These are phyloP conservation scores for Pouteria glomerata DNA, from an alignment of 148 eudicot genomes.

Conservation along the genomic window DNA sequence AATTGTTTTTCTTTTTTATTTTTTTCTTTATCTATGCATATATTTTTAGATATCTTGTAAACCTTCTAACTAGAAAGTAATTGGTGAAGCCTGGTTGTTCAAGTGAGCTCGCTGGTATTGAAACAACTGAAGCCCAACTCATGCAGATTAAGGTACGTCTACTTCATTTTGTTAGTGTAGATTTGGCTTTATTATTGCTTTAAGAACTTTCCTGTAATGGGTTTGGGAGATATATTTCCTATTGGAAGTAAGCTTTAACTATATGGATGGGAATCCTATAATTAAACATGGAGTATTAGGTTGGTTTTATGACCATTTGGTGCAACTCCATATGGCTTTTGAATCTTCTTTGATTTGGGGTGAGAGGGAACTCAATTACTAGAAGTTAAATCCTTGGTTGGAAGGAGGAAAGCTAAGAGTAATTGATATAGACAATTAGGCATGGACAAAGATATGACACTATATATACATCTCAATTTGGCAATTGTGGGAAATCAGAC, in stretches of 20 bases:
- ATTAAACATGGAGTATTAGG: not conserved
- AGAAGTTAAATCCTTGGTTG: not conserved
- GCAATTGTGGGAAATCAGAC: too few relatives aligned
- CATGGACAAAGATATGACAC: too few relatives aligned
- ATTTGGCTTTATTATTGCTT: not conserved
- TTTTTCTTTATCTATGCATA: not conserved
- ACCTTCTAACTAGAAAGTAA: constrained; percentile 4
- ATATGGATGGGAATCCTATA: not conserved
- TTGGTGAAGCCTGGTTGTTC: constrained; percentile 93
- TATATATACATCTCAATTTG: too few relatives aligned
- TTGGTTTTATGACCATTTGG: not conserved
- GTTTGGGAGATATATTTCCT: not conserved
- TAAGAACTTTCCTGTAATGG: not conserved
- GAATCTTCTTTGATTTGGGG: not conserved
- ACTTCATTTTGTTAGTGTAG: not conserved
- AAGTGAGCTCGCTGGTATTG: constrained; percentile 64
- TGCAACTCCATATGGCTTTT: not conserved
- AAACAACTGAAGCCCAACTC: constrained; percentile 69
- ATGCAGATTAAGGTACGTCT: constrained; percentile 65
- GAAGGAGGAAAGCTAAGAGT: not conserved
- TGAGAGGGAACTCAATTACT: not conserved
- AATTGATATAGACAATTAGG: too few relatives aligned
- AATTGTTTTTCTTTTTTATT: not conserved
- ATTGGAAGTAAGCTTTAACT: not conserved
- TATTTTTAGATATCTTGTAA: not conserved